phyloP scores from a whole-genome alignment of 495 filamentous ascomycete species.

The Aspergillus panamensis region DNA sequence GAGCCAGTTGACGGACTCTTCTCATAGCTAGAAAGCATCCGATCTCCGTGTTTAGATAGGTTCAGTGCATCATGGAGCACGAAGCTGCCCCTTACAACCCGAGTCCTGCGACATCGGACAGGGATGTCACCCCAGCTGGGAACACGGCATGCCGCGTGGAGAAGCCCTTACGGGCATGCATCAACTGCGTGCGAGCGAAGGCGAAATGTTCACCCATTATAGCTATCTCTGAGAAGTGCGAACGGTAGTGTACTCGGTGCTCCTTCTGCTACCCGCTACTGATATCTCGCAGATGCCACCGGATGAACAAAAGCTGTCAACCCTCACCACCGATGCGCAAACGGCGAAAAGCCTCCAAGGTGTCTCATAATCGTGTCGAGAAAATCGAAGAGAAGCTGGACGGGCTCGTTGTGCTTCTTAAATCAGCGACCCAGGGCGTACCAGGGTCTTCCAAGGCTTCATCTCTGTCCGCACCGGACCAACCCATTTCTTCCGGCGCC shows the following conservation, averaged over 20 bases:
- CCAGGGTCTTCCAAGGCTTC: not conserved
- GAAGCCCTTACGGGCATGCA: slow-evolving; percentile 4
- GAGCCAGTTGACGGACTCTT: too few relatives aligned
- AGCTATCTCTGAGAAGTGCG: not conserved
- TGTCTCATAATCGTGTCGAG: not conserved
- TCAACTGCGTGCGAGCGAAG: slow-evolving; percentile 10
- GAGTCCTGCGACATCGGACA: too few relatives aligned
- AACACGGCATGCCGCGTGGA: not conserved
- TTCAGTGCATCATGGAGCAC: too few relatives aligned
- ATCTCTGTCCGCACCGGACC: not conserved
- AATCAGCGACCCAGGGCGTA: not conserved
- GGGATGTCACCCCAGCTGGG: too few relatives aligned
- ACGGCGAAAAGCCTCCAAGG: not conserved
- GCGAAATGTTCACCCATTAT: not conserved
- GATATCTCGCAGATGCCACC: not conserved
- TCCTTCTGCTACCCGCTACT: not conserved
- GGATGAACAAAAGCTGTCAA: slow-evolving; percentile 3
- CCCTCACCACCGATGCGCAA: slow-evolving; percentile 9
- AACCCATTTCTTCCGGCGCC: not conserved
- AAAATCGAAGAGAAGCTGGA: slow-evolving; percentile 12
- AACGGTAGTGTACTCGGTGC: not conserved
- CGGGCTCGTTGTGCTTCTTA: not conserved
- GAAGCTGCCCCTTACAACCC: too few relatives aligned
- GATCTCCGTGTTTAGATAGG: too few relatives aligned
- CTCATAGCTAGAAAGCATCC: too few relatives aligned